Evolutionary conservation across 345 rosid species (phyloP).

Genomic region (Rhizophora apiculata): DNA sequence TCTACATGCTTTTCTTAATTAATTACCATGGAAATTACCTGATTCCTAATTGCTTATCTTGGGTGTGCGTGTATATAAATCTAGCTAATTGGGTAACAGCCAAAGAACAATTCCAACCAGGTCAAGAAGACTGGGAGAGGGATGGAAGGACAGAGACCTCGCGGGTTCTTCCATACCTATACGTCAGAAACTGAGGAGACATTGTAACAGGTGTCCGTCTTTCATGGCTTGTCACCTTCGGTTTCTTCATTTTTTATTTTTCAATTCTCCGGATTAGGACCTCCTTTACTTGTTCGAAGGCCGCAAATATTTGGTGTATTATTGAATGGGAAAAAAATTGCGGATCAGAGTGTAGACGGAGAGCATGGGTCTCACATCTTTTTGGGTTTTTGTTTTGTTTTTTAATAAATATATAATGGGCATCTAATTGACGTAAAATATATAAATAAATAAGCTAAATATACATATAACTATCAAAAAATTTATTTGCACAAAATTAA

Average conservation of each 20-base stretch:
- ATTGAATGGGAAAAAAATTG: too few relatives aligned
- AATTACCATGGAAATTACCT: not conserved
- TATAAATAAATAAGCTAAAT: not conserved
- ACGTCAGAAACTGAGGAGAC: constrained; percentile 28
- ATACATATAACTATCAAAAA: not conserved
- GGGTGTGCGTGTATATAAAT: not conserved
- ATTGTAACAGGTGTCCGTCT: constrained; percentile 28
- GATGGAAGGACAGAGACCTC: not conserved
- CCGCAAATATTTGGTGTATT: not conserved
- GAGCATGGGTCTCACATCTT: not conserved
- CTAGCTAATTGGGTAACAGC: too few relatives aligned
- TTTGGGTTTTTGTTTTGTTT: not conserved
- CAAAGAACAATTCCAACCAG: not conserved
- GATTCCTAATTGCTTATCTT: not conserved
- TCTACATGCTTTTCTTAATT: not conserved
- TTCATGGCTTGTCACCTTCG: constrained; percentile 32
- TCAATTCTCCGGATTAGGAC: not conserved
- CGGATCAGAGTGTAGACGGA: too few relatives aligned
- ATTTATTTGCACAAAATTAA: too few relatives aligned
- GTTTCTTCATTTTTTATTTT: not conserved
- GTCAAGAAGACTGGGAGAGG: not conserved
- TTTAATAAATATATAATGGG: not conserved
- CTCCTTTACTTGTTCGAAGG: constrained; percentile 2
- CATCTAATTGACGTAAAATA: not conserved
- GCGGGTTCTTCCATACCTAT: not conserved